Base-by-base conservation (phyloP, 177 flowering plant species). In the Tripterygium wilfordii region DNA sequence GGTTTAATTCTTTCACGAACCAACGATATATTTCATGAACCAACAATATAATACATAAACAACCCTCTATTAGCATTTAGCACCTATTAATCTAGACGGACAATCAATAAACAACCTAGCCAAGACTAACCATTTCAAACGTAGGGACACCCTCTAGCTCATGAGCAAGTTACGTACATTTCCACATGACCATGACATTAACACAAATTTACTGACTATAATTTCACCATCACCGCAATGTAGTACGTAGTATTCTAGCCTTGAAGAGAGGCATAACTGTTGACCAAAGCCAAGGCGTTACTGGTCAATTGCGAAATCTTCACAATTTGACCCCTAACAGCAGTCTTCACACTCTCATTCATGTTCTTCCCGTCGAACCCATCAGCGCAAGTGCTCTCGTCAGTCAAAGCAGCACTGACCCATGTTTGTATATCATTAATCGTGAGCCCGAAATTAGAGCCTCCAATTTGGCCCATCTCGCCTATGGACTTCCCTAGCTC, bases 341-440 rank as follows among this genome's bases (percentile, higher is more conserved):
- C 47, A 3, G 18, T 60, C 61, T 68, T 70, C 30, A 65, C 25
- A 2, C 46, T 48, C 26, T 66, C 73, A 17, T 68, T 57, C 71
- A 67, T 57, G 18, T 25, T 44, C 0, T 54, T 57, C 23, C 68
- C 71, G 1, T 49, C 44, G 21, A 79, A 75, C 30, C 81, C 84
- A 3, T 76, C 75, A 4, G 29, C 64, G 57, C 83, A 75, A 0
- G 83, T 78, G 48, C 36, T 63, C 46, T 67, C 76, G n/a, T 79
- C 64, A 0, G 84, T 78, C 59, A 78, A 15, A 18, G 80, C 84
- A 7, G 84, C 78, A 49, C 84, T 78, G 0, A 75, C 77, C 84
- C 84, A 78, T 1, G 84, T 78, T 46, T 75, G 70, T 10, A 75
- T 42, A 24, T 78, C 61, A 36, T 42, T 71, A 39, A 76, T 68